phyloP scores from a whole-genome alignment of 768 basidiomycete species.

The Tulasnella calospora region DNA sequence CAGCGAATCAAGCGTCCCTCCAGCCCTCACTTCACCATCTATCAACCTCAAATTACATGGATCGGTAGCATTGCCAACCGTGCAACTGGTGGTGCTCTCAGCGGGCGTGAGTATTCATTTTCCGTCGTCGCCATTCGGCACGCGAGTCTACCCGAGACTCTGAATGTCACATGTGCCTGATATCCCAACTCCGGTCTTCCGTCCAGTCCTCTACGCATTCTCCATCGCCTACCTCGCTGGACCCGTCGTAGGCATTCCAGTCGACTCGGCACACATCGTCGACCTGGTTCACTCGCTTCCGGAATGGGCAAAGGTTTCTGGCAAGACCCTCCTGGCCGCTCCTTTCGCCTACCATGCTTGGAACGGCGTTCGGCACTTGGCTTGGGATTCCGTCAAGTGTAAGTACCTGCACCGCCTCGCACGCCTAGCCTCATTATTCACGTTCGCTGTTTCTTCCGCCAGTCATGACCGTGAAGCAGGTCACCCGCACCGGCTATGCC shows the following conservation, averaged over 20 bases:
- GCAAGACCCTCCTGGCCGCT: conserved; percentile 72
- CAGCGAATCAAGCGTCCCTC: conserved; percentile 86
- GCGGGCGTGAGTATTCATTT: conserved; percentile 49
- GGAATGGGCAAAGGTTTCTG: conserved; percentile 65
- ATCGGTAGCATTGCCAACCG: conserved; percentile 80
- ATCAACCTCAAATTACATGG: conserved; percentile 93
- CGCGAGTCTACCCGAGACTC: conserved; percentile 6
- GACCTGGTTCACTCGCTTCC: conserved; percentile 68
- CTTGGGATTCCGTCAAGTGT: conserved; percentile 89
- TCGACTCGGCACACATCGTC: conserved; percentile 74
- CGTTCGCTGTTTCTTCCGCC: conserved; percentile 24
- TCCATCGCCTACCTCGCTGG: conserved; percentile 80
- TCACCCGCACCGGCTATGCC: conserved; percentile 75
- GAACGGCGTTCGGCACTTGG: conserved; percentile 86
- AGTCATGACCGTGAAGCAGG: conserved; percentile 79
- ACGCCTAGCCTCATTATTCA: neutral
- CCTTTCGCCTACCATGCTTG: conserved; percentile 88
- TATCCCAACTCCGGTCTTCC: neutral
- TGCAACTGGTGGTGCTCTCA: conserved; percentile 74
- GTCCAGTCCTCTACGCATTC: conserved; percentile 77
- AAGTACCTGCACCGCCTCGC: conserved; percentile 38
- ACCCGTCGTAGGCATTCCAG: conserved; percentile 56
- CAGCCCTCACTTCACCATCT: conserved; percentile 94
- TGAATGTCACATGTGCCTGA: conserved; percentile 5
- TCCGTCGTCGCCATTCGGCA: conserved; percentile 18